Base-by-base conservation (phyloP, 331 rosid genomes). In the Quercus phellos region DNA sequence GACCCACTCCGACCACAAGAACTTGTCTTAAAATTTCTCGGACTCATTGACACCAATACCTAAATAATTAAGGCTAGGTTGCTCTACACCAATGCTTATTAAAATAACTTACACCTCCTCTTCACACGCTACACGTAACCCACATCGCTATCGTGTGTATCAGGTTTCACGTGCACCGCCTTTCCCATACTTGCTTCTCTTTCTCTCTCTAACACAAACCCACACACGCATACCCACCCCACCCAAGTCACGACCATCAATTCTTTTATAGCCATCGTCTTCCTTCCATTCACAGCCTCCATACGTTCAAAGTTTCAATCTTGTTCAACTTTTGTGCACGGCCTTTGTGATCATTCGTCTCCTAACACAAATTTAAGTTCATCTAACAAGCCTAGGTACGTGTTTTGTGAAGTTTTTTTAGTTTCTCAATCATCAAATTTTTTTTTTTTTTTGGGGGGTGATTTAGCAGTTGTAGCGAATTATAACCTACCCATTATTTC, bases 221-320 rank as follows among this genome's bases (percentile, higher is more conserved):
- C 64, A 22, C 64, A 58, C 29, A 46, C 64, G 22, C 29, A 50
- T 61, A 75, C 73, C 51, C 68, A 53, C 78, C 79, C 82, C 78
- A 78, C 83, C 82, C 60, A 84, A 81, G 83, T 77, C 85, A 55
- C 73, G 83, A 78, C 78, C 78, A 75, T 78, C 83, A 74, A 74
- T 68, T 78, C 60, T 63, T 63, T 43, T 55, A 22, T 46, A 55
- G 55, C 58, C 76, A 54, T 55, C 61, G 55, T 71, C 55, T 55
- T 72, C 68, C 68, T 55, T 72, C 58, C 68, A 54, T 17, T 27
- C 54, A 29, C 70, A 72, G 61, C 14, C 76, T 59, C 73, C 80
- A 79, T 83, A 54, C 38, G 30, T 30, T 70, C 59, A 10, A 74
- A 77, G 55, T 73, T 70, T 53, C 14, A 30, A 46, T 74, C 32